Base-by-base conservation (phyloP, 192 early-diverging fungal species). In the Allomyces arbusculus region DNA sequence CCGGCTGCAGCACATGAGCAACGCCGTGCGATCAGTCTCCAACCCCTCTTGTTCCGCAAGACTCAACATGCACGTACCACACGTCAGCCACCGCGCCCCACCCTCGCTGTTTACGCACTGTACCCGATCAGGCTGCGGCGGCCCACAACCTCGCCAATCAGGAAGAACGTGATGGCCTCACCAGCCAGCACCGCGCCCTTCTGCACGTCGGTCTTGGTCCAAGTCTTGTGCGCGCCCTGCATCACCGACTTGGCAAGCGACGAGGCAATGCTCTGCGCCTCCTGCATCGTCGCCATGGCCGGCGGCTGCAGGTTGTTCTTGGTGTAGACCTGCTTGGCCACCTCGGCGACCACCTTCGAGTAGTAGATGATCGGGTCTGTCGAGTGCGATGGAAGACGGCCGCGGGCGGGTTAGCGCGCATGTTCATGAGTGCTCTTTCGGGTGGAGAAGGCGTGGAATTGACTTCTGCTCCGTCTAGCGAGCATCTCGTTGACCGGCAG, bases 281-380 rank as follows among this genome's bases (percentile, higher is more conserved):
- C 68, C 61, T 72, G 65, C 26, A 80, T 66, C 71, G 82, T 78
- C 20, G 70, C 69, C 40, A 70, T 72, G n/a, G 69, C 71, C 14
- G 83, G 83, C 64, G 79, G 79, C 23, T 75, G 70, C 78, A 85
- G 76, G 64, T 76, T 77, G 72, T 85, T 81, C 61, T 78, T 79
- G 24, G 70, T 74, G 70, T 83, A 85, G 55, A 85, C 83, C 74
- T 80, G 74, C 73, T 85, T 85, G 62, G 77, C 81, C 45, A 85
- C 55, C 72, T 85, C 81, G 58, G 68, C 75, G 44, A 74, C 74
- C 28, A 85, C 83, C 69, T 74, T 74, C 66, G 77, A 70, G 66
- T 81, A 79, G 71, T 85, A 85, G 24, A 74, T 20, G 50, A 58
- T n/a, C 16, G 50, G 50, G 12, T 58, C 50, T 58, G 12, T 3